These are phyloP conservation scores for Platanthera guangdongensis DNA, from an alignment of 106 monocot species.

Conservation along the genomic window DNA sequence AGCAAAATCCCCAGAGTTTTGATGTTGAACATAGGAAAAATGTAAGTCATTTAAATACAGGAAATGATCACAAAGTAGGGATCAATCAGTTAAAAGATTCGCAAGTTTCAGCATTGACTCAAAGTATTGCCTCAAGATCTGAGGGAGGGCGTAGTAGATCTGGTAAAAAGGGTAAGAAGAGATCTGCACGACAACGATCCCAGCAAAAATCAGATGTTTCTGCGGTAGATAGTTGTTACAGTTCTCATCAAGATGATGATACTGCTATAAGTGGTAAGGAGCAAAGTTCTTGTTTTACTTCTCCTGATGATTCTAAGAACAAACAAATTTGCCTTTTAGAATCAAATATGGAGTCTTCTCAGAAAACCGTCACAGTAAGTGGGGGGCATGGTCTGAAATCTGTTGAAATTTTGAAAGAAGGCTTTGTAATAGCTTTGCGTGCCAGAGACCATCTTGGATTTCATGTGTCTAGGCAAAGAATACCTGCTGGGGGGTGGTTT, in stretches of 20 bases:
- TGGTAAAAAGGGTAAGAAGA: slow-evolving; percentile 89
- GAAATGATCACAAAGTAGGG: slow-evolving; percentile 29
- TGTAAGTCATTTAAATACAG: slow-evolving; percentile 35
- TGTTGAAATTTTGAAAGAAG: slow-evolving; percentile 58
- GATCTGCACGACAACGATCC: slow-evolving; percentile 71
- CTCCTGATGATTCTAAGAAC: slow-evolving; percentile 74
- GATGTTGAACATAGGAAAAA: slow-evolving; percentile 33
- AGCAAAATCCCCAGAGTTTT: slow-evolving; percentile 29
- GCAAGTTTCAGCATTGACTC: slow-evolving; percentile 46
- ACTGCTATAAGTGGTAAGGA: slow-evolving; percentile 57
- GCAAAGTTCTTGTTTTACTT: slow-evolving; percentile 82
- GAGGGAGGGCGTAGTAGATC: slow-evolving; percentile 72
- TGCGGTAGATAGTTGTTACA: slow-evolving; percentile 50
- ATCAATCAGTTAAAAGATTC: slow-evolving; percentile 34
- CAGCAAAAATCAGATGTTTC: slow-evolving; percentile 60
- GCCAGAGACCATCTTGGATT: slow-evolving; percentile 50
- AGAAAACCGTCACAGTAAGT: slow-evolving; percentile 12
- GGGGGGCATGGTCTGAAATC: slow-evolving; percentile 20
- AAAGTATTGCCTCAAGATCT: slow-evolving; percentile 35
- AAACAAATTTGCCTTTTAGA: slow-evolving; percentile 56
- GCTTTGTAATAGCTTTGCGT: slow-evolving; percentile 65
- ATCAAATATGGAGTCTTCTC: slow-evolving; percentile 49
- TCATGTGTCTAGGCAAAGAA: slow-evolving; percentile 68
- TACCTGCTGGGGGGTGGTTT: slow-evolving; percentile 73
- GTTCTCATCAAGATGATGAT: slow-evolving; percentile 61